A percentile compares a stretch with the other conserved stretches of the same genome.
These are phyloP conservation scores for Brassica napus DNA, from an alignment of 345 rosid genomes.

Conservation along the genomic window DNA sequence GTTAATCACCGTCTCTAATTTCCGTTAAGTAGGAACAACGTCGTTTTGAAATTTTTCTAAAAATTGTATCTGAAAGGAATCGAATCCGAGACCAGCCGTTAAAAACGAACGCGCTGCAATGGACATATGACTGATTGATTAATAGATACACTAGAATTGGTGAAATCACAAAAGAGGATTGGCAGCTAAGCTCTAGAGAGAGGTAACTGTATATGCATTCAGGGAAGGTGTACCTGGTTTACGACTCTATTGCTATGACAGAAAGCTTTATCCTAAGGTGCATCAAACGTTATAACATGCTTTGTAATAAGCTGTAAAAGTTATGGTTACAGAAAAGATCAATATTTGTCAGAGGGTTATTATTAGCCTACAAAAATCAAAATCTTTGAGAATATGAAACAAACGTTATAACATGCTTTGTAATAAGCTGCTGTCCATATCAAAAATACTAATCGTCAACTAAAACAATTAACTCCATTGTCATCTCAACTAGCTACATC, in stretches of 20 bases:
- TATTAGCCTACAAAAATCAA: slow-evolving; percentile 9
- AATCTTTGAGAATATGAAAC: neutral
- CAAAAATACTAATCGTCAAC: slow-evolving; percentile 12
- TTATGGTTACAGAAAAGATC: slow-evolving; percentile 8
- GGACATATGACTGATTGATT: neutral
- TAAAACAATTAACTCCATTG: neutral
- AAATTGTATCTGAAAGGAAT: no score
- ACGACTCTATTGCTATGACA: slow-evolving; percentile 42
- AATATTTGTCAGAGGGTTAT: no score
- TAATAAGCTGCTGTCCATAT: slow-evolving; percentile 1
- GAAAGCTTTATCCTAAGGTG: slow-evolving; percentile 29
- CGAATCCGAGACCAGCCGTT: neutral
- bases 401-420: neutral
- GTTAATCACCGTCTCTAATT: no score
- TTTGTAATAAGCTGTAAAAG: slow-evolving; percentile 10
- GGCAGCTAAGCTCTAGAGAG: slow-evolving; percentile 30
- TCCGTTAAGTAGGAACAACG: no score
- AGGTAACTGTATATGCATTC: slow-evolving; percentile 11
- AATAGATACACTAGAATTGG: neutral
- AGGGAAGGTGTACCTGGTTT: slow-evolving; percentile 38
- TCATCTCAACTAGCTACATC: neutral
- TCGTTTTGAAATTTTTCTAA: no score
- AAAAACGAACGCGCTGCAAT: neutral
- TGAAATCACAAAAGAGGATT: slow-evolving; percentile 12
- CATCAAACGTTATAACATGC: neutral